phyloP scores from a whole-genome alignment of 2,329 filamentous ascomycete species.

The Dactylonectria estremocensis region DNA sequence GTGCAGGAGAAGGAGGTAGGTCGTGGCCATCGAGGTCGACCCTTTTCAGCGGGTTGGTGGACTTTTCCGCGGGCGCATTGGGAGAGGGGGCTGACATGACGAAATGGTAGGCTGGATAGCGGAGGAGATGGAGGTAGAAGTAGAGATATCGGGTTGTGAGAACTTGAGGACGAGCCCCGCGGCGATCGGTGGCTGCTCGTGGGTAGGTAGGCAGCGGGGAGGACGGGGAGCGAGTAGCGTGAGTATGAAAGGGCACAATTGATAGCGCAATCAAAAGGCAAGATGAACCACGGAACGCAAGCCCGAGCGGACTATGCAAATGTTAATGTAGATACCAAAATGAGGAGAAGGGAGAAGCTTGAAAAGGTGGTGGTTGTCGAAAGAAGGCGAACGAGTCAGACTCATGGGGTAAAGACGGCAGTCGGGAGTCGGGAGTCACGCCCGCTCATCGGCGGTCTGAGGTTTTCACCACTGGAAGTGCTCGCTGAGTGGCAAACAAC shows the following conservation, averaged over 20 bases:
- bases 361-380: constrained; percentile 20
- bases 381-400: constrained; percentile 33
- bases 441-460: constrained; percentile 47
- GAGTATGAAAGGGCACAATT: constrained; percentile 3
- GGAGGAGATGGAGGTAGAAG: not conserved
- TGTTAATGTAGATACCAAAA: constrained; percentile 3
- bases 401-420: constrained; percentile 27
- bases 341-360: constrained; percentile 5
- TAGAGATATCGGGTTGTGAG: not conserved
- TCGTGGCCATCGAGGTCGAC: constrained; percentile 88
- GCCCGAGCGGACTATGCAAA: not conserved
- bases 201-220: not conserved
- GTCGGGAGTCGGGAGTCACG: constrained; percentile 49
- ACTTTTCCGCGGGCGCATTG: constrained; percentile 50
- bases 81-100: constrained; percentile 44
- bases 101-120: constrained; percentile 1
- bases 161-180: constrained; percentile 18
- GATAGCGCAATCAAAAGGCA: not conserved
- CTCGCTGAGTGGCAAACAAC: constrained; percentile 5
- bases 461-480: constrained; percentile 18
- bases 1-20: constrained; percentile 91
- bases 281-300: constrained; percentile 1
- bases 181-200: not conserved
- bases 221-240: not conserved
- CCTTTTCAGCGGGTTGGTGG: constrained; percentile 64